phyloP scores from a whole-genome alignment of 192 early-diverging fungal species.

The Backusella sp. region DNA sequence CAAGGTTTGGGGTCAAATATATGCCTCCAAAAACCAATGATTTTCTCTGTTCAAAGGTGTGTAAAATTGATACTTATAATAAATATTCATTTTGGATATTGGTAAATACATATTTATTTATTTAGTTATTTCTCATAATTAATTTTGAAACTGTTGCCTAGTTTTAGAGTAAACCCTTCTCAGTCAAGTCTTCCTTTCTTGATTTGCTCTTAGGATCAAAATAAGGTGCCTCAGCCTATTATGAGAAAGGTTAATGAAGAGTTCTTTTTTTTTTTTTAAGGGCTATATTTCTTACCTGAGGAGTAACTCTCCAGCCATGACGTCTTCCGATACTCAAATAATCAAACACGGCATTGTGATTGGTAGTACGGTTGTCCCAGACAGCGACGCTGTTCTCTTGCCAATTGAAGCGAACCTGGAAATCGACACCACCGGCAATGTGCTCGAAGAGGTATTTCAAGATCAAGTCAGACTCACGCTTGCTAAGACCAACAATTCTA shows the following conservation, averaged over 20 bases:
- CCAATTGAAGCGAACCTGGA: constrained; percentile 59
- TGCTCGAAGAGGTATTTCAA: constrained; percentile 58
- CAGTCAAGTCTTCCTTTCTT: constrained; percentile 13
- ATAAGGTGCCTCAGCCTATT: constrained; percentile 27
- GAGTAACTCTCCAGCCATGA: constrained; percentile 37
- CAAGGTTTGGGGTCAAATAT: no score
- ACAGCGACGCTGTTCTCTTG: constrained; percentile 60
- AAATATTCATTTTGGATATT: neutral
- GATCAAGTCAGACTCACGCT: constrained; percentile 52
- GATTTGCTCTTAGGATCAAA: constrained; percentile 36
- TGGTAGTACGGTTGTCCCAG: constrained; percentile 63
- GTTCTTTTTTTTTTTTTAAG: neutral
- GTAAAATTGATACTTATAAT: no score
- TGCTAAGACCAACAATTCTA: constrained; percentile 49
- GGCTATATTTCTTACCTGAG: constrained; percentile 15
- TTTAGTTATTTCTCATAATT: neutral
- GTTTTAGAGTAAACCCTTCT: neutral
- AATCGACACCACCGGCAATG: constrained; percentile 47
- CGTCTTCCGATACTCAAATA: constrained; percentile 17
- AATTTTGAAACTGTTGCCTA: neutral
- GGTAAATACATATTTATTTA: neutral
- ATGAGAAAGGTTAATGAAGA: neutral
- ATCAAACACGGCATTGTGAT: constrained; percentile 47
- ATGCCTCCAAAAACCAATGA: no score
- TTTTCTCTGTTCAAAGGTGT: no score